Conservation (phyloP, 2,329 filamentous ascomycete species). For the Trichoderma arundinaceum region DNA sequence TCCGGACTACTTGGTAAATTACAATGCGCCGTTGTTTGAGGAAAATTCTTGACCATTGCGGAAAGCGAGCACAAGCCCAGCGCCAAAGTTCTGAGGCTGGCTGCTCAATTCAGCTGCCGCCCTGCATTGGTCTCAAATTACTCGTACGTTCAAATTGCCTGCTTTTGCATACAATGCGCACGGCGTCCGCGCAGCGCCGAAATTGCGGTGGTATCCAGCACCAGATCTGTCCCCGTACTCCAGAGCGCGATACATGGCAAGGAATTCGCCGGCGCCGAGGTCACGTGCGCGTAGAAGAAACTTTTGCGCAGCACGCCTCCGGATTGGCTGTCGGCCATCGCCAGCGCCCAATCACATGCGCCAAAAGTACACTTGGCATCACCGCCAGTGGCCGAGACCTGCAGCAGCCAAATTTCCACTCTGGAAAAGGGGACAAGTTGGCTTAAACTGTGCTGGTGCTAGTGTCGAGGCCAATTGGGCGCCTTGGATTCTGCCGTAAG, state of each 20-base stretch:
- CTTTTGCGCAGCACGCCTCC: neutral
- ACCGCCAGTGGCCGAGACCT: slow-evolving; percentile 1
- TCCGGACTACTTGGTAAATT: no score
- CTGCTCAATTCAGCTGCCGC: no score
- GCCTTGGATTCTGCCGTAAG: slow-evolving; percentile 5
- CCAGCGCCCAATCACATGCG: slow-evolving; percentile 45
- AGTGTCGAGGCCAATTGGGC: slow-evolving; percentile 8
- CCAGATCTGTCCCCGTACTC: neutral
- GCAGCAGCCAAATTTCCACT: slow-evolving; percentile 36
- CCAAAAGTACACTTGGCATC: slow-evolving; percentile 8
- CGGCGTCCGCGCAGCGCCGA: slow-evolving; percentile 28
- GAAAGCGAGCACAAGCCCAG: no score
- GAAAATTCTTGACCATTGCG: no score
- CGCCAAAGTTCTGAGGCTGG: no score
- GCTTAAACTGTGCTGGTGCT: neutral
- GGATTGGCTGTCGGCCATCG: slow-evolving; percentile 35
- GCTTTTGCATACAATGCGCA: neutral
- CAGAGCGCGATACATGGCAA: neutral
- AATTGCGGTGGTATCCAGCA: slow-evolving; percentile 21
- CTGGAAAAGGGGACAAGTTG: slow-evolving; percentile 22
- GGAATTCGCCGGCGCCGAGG: neutral
- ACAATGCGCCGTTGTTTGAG: no score
- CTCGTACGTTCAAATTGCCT: neutral
- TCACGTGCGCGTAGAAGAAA: slow-evolving; percentile 22
- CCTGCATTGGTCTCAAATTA: neutral